phyloP scores from a whole-genome alignment of 129 eudicot species.

The Lonicera japonica region DNA sequence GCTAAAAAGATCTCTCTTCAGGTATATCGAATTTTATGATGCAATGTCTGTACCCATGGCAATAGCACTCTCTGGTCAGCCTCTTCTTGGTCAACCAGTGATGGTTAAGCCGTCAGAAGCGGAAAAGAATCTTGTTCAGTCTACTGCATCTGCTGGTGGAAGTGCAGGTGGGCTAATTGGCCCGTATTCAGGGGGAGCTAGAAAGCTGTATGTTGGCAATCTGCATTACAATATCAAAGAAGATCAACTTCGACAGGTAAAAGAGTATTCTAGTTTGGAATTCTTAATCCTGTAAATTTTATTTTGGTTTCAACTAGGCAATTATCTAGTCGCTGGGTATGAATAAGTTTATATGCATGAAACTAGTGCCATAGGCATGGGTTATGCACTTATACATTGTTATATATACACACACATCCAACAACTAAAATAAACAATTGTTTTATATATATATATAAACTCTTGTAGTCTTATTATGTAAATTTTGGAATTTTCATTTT shows the following conservation, averaged over 20 bases:
- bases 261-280: not conserved
- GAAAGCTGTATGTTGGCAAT: conserved; percentile 89
- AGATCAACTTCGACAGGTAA: conserved; percentile 83
- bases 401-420: too few relatives aligned
- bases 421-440: too few relatives aligned
- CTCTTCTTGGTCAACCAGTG: conserved; percentile 79
- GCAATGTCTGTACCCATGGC: conserved; percentile 98
- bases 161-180: conserved; percentile 49
- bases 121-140: conserved; percentile 87
- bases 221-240: conserved; percentile 74
- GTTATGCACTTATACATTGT: too few relatives aligned
- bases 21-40: conserved; percentile 89
- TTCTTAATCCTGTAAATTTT: not conserved
- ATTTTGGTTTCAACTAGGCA: too few relatives aligned
- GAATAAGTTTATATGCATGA: too few relatives aligned
- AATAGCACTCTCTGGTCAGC: conserved; percentile 90
- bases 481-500: not conserved
- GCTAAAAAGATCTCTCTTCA: conserved; percentile 25
- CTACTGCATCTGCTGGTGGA: conserved; percentile 54
- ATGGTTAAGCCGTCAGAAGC: conserved; percentile 99
- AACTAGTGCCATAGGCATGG: too few relatives aligned
- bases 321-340: too few relatives aligned
- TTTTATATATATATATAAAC: too few relatives aligned
- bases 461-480: too few relatives aligned
- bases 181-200: conserved; percentile 65